Evolutionary conservation across 73 alveolate genomes (phyloP).

Genomic region (Uronychia binucleata): DNA sequence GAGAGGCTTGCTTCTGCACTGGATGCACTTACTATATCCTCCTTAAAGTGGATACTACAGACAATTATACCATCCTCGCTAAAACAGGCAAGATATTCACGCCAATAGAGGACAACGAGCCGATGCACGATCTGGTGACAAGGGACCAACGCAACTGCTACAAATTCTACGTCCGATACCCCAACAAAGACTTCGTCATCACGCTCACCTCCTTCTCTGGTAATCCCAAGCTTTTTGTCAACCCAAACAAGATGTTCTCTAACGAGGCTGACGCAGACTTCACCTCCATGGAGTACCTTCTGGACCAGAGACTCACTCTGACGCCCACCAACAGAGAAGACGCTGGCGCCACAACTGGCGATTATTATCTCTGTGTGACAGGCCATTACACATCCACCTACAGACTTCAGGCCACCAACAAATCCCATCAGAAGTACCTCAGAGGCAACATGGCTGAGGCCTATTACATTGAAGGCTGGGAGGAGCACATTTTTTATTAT

Average conservation of each 20-base stretch:
- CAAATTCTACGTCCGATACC: constrained; percentile 15
- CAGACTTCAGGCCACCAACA: constrained; percentile 1
- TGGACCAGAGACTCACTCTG: constrained; percentile 24
- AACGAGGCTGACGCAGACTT: neutral
- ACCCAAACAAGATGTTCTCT: neutral
- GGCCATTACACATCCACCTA: constrained; percentile 20
- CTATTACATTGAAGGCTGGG: constrained; percentile 11
- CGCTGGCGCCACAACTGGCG: constrained; percentile 12
- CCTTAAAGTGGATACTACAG: constrained; percentile 26
- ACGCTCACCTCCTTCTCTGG: constrained; percentile 31
- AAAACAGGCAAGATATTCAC: neutral
- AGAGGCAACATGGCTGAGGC: constrained; percentile 26
- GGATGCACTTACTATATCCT: constrained; percentile 61
- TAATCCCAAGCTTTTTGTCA: constrained; percentile 40
- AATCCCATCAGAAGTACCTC: neutral
- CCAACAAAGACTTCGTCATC: constrained; percentile 23
- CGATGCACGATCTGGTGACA: constrained; percentile 4
- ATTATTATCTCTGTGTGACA: constrained; percentile 11
- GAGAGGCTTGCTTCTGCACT: constrained; percentile 64
- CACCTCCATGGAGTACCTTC: constrained; percentile 33
- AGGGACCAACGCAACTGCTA: constrained; percentile 6
- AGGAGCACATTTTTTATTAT: constrained; percentile 11
- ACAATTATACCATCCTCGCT: constrained; percentile 3
- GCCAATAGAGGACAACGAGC: neutral
- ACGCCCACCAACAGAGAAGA: constrained; percentile 38